Percentiles rank a stretch among this genome's conserved stretches.
Evolutionary conservation across 352 stramenopile genomes (phyloP).

Genomic region (Globisporangium cylindrosporum): DNA sequence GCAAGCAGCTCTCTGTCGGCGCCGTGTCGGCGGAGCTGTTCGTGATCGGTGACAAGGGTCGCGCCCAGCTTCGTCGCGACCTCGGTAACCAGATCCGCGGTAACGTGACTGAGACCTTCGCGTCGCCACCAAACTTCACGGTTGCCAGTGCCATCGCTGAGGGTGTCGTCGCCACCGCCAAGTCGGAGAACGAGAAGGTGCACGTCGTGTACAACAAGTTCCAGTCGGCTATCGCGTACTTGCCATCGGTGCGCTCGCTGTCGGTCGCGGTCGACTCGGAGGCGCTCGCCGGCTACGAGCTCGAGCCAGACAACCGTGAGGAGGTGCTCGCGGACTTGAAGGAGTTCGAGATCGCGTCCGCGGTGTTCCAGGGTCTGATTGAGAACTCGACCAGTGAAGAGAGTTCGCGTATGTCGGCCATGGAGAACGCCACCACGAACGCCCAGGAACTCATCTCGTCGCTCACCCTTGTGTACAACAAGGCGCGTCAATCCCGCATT

Average conservation of each 20-base stretch:
- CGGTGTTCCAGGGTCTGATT: conserved; percentile 96
- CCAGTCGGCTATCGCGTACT: conserved; percentile 95
- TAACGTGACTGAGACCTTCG: conserved; percentile 83
- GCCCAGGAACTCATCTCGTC: conserved; percentile 96
- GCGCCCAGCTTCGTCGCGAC: conserved; percentile 90
- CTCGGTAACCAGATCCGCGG: conserved; percentile 59
- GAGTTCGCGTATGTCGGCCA: conserved; percentile 98
- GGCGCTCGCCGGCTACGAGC: conserved; percentile 92
- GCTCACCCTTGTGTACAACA: conserved; percentile 89
- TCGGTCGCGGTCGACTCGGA: conserved; percentile 59
- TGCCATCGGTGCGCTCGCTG: conserved; percentile 88
- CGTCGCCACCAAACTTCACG: conserved; percentile 87
- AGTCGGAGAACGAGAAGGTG: conserved; percentile 91
- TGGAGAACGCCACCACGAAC: conserved; percentile 99
- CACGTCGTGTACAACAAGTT: conserved; percentile 98
- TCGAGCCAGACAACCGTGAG: conserved; percentile 97
- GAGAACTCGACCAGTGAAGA: conserved; percentile 98
- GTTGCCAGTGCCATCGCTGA: conserved; percentile 91
- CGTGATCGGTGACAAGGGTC: conserved; percentile 96
- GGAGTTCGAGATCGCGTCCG: conserved; percentile 90
- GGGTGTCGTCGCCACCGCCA: conserved; percentile 64
- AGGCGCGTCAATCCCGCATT: conserved; percentile 94
- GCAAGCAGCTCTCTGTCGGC: conserved; percentile 75
- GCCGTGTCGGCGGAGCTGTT: conserved; percentile 87
- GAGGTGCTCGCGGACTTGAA: conserved; percentile 96